Percentiles rank a stretch among this genome's conserved stretches.
phyloP scores from a whole-genome alignment of 495 filamentous ascomycete genomes.

The Neurospora africana region DNA sequence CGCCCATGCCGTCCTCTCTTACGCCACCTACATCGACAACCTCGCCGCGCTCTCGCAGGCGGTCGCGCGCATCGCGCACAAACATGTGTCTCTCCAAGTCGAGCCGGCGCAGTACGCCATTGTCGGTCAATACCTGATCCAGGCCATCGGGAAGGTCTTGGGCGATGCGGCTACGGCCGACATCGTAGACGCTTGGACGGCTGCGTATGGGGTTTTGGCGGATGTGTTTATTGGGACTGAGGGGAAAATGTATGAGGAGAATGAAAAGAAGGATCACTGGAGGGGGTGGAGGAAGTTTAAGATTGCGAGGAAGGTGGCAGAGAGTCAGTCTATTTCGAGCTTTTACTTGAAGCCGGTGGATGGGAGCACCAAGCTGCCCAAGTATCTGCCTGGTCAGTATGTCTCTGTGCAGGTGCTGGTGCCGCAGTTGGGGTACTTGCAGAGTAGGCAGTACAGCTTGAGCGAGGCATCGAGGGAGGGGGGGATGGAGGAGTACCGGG shows the following conservation, averaged over 20 bases:
- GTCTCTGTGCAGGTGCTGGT: constrained; percentile 50
- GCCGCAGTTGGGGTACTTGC: constrained; percentile 45
- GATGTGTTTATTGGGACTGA: constrained; percentile 56
- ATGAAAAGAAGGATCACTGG: constrained; percentile 38
- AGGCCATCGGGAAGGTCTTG: constrained; percentile 56
- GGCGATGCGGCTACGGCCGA: constrained; percentile 55
- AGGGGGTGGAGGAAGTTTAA: constrained; percentile 56
- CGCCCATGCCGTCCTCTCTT: constrained; percentile 55
- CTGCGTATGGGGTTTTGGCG: constrained; percentile 55
- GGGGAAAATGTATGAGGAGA: constrained; percentile 45
- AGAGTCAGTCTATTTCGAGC: constrained; percentile 49
- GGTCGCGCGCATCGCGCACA: constrained; percentile 65
- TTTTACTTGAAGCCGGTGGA: constrained; percentile 59
- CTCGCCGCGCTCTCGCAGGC: constrained; percentile 48
- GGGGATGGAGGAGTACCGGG: constrained; percentile 46
- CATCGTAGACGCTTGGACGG: constrained; percentile 56
- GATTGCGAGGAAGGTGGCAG: constrained; percentile 47
- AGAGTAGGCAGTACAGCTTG: constrained; percentile 63
- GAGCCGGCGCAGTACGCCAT: constrained; percentile 56
- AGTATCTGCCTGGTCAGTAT: constrained; percentile 60
- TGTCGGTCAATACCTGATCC: constrained; percentile 57
- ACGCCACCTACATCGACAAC: constrained; percentile 63
- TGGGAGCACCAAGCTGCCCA: constrained; percentile 39
- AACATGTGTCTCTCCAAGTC: constrained; percentile 64
- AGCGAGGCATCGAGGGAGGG: constrained; percentile 44